Percentiles rank a stretch among this genome's conserved stretches.
Conservation (phyloP, 805 yeast genomes). For the Barnettozyma wickerhamii region DNA sequence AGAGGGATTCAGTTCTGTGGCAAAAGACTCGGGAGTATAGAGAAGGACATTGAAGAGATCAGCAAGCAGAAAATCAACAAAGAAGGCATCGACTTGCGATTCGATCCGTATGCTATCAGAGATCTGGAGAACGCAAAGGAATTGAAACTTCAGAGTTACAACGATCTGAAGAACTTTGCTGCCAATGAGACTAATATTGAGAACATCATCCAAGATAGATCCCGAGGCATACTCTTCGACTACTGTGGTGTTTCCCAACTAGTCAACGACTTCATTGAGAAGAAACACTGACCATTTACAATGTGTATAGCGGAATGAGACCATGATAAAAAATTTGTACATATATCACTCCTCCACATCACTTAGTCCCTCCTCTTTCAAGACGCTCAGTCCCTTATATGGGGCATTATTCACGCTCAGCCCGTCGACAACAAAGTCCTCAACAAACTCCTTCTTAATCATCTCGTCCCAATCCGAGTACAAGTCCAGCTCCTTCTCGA, state of each 20-base stretch:
- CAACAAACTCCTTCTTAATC: constrained; percentile 13
- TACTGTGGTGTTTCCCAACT: constrained; percentile 29
- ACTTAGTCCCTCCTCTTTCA: constrained; percentile 20
- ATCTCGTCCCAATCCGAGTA: constrained; percentile 14
- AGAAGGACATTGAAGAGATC: constrained; percentile 25
- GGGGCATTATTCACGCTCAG: constrained; percentile 16
- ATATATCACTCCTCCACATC: constrained; percentile 9
- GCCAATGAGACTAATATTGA: constrained; percentile 40
- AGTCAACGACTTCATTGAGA: constrained; percentile 3
- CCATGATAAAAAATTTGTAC: too few species aligned
- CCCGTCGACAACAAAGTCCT: constrained; percentile 28
- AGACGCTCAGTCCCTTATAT: constrained; percentile 28
- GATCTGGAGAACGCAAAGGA: constrained; percentile 31
- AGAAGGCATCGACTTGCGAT: constrained; percentile 27
- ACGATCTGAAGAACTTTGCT: constrained; percentile 31
- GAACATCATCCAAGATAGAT: constrained; percentile 34
- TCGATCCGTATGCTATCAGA: constrained; percentile 49
- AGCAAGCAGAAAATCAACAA: constrained; percentile 17
- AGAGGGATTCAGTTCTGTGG: constrained; percentile 40
- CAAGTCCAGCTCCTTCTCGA: constrained; percentile 10
- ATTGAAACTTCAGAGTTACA: constrained; percentile 25
- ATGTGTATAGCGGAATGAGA: too few species aligned
- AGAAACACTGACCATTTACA: background rate
- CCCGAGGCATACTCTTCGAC: constrained; percentile 31
- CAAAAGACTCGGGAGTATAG: constrained; percentile 28